Evolutionary conservation across 352 stramenopile genomes (phyloP).

Genomic region (Phytophthora megakarya): DNA sequence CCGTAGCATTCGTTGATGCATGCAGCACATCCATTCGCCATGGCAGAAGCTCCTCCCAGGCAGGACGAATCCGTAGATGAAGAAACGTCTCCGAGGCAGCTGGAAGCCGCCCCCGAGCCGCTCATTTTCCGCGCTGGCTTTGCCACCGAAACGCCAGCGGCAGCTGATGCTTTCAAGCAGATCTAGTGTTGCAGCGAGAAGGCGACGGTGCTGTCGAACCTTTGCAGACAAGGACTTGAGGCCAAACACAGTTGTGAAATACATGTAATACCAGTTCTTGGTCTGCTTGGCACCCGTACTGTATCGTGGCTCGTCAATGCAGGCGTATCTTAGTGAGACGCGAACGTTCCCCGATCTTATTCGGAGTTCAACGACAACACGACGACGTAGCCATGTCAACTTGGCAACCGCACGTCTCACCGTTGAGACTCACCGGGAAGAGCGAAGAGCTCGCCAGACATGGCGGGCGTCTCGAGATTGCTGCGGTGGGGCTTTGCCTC

Average conservation of each 20-base stretch:
- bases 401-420: constrained; percentile 19
- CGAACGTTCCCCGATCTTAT: constrained; percentile 21
- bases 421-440: neutral
- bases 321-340: constrained; percentile 1
- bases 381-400: constrained; percentile 12
- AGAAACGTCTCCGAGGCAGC: neutral
- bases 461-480: neutral
- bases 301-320: constrained; percentile 5
- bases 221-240: neutral
- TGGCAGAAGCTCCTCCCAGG: neutral
- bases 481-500: neutral
- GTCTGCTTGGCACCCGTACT: neutral
- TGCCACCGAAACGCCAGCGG: neutral
- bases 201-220: neutral
- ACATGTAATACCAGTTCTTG: too few species aligned
- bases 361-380: constrained; percentile 22
- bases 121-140: neutral
- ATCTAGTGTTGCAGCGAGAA: neutral
- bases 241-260: neutral
- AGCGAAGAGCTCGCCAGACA: neutral
- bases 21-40: neutral
- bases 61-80: neutral
- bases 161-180: neutral
- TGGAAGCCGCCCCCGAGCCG: neutral
- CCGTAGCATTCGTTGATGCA: neutral